Evolutionary conservation across 306 rosid species (phyloP).

Genomic region (Cicer judaicum): DNA sequence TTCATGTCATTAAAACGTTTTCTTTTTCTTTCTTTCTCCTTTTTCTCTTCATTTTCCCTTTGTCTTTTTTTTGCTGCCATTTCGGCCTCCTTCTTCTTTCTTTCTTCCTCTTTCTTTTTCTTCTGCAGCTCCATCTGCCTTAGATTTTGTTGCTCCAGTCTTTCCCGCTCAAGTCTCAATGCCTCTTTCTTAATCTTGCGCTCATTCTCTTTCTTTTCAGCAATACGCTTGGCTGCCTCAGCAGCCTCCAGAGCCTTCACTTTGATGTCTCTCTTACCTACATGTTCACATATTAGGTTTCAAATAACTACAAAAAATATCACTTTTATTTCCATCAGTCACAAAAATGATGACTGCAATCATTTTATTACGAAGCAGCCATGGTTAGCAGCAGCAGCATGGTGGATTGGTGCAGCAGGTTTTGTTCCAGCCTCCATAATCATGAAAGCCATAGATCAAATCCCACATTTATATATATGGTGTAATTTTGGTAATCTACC

Average conservation of each 20-base stretch:
- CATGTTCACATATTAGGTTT: conserved; percentile 42
- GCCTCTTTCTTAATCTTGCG: conserved; percentile 91
- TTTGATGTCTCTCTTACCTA: conserved; percentile 89
- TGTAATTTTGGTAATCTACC: neutral
- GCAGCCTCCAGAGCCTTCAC: conserved; percentile 90
- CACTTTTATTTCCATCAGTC: neutral
- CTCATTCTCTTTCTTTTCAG: conserved; percentile 88
- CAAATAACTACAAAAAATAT: neutral
- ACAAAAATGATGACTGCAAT: neutral
- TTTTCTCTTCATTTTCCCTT: conserved; percentile 82
- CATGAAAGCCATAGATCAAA: neutral
- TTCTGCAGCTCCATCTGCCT: conserved; percentile 72
- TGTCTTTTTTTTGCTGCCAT: conserved; percentile 82
- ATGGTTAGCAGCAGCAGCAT: neutral
- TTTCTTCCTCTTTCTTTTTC: conserved; percentile 75
- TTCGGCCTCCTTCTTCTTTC: conserved; percentile 73
- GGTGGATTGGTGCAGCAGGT: neutral
- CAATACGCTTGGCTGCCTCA: conserved; percentile 80
- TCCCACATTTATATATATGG: neutral
- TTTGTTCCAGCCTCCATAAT: neutral
- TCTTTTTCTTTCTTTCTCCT: conserved; percentile 79
- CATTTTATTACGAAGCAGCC: neutral
- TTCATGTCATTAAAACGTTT: conserved; percentile 69
- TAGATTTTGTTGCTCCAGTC: conserved; percentile 64
- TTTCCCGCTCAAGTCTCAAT: conserved; percentile 67